Conservation (phyloP, 192 early-diverging fungal genomes). For the Backusella psychrophila region DNA sequence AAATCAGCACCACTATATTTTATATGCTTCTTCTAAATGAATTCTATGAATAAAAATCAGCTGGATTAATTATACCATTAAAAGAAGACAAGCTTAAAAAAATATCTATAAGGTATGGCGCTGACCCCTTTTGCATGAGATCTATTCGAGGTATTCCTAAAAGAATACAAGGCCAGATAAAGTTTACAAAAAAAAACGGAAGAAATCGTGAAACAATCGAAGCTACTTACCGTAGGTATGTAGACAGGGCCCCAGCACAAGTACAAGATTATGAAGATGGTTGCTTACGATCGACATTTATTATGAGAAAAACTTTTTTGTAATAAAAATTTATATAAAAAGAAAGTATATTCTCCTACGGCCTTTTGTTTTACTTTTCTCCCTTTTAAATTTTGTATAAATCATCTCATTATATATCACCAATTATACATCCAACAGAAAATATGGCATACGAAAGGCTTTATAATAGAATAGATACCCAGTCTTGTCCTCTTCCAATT, state of each 20-base stretch:
- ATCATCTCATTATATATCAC: background rate
- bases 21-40: background rate
- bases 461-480: background rate
- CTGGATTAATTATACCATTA: background rate
- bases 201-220: background rate
- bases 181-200: conserved; percentile 4
- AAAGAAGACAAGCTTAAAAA: background rate
- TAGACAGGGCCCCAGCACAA: conserved; percentile 10
- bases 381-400: background rate
- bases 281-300: background rate
- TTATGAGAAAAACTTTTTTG: background rate
- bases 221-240: conserved; percentile 1
- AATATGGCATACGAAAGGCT: background rate
- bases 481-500: background rate
- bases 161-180: background rate
- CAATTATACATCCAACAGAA: background rate
- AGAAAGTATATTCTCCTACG: background rate
- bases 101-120: background rate
- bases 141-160: background rate
- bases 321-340: background rate
- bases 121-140: background rate
- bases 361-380: background rate
- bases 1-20: background rate
- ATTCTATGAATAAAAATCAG: background rate
- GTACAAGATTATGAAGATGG: background rate